Evolutionary conservation across 164 flowering plant species (phyloP), one percentile per base, ranked within the genome.

Genomic region (Berberis thunbergii): DNA sequence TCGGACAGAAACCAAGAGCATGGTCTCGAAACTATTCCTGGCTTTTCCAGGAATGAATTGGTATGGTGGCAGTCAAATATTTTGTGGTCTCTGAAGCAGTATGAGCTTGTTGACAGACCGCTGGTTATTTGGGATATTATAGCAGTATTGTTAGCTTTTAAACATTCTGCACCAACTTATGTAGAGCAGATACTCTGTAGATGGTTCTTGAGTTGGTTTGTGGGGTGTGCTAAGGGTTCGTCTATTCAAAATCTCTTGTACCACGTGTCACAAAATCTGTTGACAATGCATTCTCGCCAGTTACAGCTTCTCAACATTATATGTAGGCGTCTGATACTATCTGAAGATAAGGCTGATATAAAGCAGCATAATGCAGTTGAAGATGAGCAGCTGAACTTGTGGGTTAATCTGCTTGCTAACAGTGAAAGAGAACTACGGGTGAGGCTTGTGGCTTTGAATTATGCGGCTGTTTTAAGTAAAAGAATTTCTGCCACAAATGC

Each of bases 121-220:
- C 73, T 91, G 57, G 86, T 84, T 63, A 57, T 83, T 68, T 94
- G 97, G 97, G 99, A 94, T 72, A 65, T 85, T 13, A 65, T 86
- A 60, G 80, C 86, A 59, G 87, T 91, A 64, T 72, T 89, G 45
- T 63, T 73, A 68, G 95, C 86, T 67, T 81, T 94, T 72, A 81
- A 84, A 75, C 70, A 71, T 42, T 73, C 73, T 54, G 66, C 73
- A 4, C 84, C 93, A n/a, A 60, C 73, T 12, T 86, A 54, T 68
- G 79, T 83, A 8, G 82, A 81, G 44, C 55, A 49, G 53, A 49
- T 87, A 52, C 59, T 89, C 11, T 52, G 69, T 44, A 81, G 80
- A 73, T 94, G 96, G 99, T 68, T 94, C 54, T 72, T 78, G n/a
- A 66, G 59, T 64, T 75, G 79, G 50, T 80, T 59, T 64, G 41